These are phyloP conservation scores for Wickerhamiella dianesei DNA, from an alignment of 805 yeast genomes.

Conservation along the genomic window DNA sequence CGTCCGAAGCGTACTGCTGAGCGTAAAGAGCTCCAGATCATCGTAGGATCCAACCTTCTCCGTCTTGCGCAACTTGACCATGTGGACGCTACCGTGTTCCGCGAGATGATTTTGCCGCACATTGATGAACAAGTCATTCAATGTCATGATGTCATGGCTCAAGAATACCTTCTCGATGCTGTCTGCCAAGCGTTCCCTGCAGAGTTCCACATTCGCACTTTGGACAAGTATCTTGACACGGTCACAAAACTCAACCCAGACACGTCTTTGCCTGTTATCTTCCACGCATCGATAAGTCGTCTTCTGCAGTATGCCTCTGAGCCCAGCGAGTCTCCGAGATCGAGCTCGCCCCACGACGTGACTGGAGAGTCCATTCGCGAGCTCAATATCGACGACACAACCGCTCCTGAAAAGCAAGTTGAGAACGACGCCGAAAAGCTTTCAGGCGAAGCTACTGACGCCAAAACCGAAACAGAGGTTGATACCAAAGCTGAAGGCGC, in stretches of 20 bases:
- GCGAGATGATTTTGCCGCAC: constrained; percentile 53
- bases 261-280: constrained; percentile 52
- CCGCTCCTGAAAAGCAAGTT: constrained; percentile 4
- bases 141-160: constrained; percentile 85
- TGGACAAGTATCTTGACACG: constrained; percentile 52
- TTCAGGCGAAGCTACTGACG: too few species aligned
- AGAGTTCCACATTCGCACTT: constrained; percentile 67
- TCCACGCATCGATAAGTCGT: constrained; percentile 60
- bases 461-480: constrained; percentile 5
- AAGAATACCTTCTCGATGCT: constrained; percentile 81
- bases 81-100: constrained; percentile 37
- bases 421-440: constrained; percentile 9
- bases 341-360: neutral
- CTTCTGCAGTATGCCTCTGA: constrained; percentile 23
- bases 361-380: neutral
- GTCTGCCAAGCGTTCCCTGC: constrained; percentile 91
- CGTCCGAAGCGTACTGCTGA: constrained; percentile 60
- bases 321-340: constrained; percentile 16
- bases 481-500: constrained; percentile 16
- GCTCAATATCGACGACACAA: neutral
- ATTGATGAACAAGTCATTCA: constrained; percentile 83
- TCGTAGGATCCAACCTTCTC: constrained; percentile 87
- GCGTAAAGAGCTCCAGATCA: constrained; percentile 74
- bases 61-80: constrained; percentile 71
- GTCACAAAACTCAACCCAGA: constrained; percentile 54